Base-by-base conservation (phyloP, 2,329 filamentous ascomycete genomes). In the Ilyonectria sp. region DNA sequence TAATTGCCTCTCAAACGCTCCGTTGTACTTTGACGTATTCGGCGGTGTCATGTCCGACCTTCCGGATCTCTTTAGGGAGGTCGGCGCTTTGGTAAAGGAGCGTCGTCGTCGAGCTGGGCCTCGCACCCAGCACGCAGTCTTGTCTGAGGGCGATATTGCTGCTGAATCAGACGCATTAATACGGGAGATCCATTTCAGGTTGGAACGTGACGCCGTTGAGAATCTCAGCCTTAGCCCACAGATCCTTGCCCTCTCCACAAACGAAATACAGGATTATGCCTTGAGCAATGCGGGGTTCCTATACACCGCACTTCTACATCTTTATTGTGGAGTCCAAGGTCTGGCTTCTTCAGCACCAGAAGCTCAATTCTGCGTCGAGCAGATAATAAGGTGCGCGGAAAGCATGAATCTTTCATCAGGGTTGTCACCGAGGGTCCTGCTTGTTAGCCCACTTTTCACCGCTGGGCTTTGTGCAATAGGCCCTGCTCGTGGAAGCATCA, bases 11-110 rank as follows among this genome's bases (percentile, higher is more conserved):
- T 19, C 26, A 4, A 59, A 37, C 0, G 10, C 17, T 23, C 56
- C 37, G 0, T 26, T 26, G 0, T 67, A 44, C 21, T 71, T 71
- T 17, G 69, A 71, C 3, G 44, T 71, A 1, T 71, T 64, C 21
- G 69, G 69, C 0, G 69, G 69, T 1, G 63, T 59, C 17, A 69
- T 68, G 69, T 71, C 66, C 5, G 69, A 71, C 19, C 67, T 71
- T 1, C 69, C 69, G 0, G 19, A 63, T 21, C 7, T 71, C 1
- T 71, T 71, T 7, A 69, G 55, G 13, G 57, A 57, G 2, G 69
- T 71, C 1, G 69, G 69, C 6, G 11, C 23, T 1, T 29, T 71
- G 0, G 29, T 71, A 1, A 67, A 33, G 31, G 57, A 57, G 5
- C 54, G 50, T 1, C 62, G 53, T 9, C 50, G 11, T 2, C 35